Base-by-base conservation (phyloP, 495 filamentous ascomycete genomes). In the Talaromyces stipitatus region DNA sequence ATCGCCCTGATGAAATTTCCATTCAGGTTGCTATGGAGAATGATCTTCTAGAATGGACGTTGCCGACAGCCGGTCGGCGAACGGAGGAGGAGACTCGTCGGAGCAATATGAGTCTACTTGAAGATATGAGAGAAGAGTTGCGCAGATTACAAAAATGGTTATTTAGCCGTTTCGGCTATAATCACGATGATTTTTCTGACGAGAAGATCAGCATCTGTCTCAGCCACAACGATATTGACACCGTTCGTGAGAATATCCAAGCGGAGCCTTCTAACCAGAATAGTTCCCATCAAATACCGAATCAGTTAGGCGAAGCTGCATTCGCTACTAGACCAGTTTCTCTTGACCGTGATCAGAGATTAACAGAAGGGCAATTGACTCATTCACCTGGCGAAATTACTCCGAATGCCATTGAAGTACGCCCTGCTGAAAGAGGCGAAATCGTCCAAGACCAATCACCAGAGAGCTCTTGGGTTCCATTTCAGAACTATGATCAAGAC, bases 1-100 rank as follows among this genome's bases (percentile, higher is more conserved):
- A 55, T 16, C 45, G 68, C 10, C 74, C 74, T 29, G 77, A 79
- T 59, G 68, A 72, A 23, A 68, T 75, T 36, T 79, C 77, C 3
- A 64, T 79, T 45, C 66, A 72, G 36, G 74, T 75, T 52, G 75
- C 74, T 2, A 68, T 65, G 30, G 76, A 78, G 29, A 76, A 78
- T 56, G 75, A 77, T 43, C 69, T 78, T 14, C 66, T 78, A 36
- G 75, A 76, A 52, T 78, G 75, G 75, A 71, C 76, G 58, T 68
- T 74, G 18, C 75, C 75, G 5, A 69, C 66, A 3, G 64, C 74
- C 18, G 75, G 73, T 1, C 75, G 73, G n/a, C 65, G 70, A 36
- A 63, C 71, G 7, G 69, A 70, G 41, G 72, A 78, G 55, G 75
- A 76, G 56, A 66, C 63, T 54, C 64, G 63, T 11, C 73, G 75